Percentiles rank a stretch among this genome's conserved stretches.
Evolutionary conservation across 768 basidiomycete genomes (phyloP).

Genomic region (Glaciozyma martinii): DNA sequence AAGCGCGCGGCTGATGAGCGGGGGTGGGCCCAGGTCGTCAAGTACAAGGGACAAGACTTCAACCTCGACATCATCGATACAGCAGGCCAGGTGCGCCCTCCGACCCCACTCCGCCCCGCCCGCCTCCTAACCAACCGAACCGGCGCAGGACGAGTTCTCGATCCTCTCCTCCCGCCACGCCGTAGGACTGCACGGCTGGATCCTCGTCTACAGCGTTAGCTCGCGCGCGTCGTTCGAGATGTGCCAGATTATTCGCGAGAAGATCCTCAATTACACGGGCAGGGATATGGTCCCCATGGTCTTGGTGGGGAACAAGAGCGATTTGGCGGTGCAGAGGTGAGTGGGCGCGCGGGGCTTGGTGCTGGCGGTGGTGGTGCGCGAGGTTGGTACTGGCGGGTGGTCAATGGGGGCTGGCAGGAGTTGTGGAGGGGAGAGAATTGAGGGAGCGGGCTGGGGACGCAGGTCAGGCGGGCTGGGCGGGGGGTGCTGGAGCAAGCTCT

Average conservation of each 20-base stretch:
- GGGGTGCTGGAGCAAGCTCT: too few relatives aligned
- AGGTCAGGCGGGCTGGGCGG: too few relatives aligned
- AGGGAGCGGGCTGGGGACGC: too few relatives aligned
- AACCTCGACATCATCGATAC: conserved; percentile 97
- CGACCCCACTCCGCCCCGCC: background rate
- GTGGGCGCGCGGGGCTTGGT: background rate
- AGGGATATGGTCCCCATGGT: conserved; percentile 79
- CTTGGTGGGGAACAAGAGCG: conserved; percentile 85
- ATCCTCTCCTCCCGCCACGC: conserved; percentile 88
- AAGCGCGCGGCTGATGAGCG: background rate
- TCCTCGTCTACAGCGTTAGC: conserved; percentile 91
- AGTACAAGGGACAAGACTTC: conserved; percentile 80
- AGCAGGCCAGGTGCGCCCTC: conserved; percentile 71
- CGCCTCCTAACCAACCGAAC: conserved; percentile 6
- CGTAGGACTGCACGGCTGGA: conserved; percentile 82
- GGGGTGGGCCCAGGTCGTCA: conserved; percentile 45
- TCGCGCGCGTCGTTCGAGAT: conserved; percentile 86
- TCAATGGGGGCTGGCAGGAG: too few relatives aligned
- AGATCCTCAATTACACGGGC: conserved; percentile 81
- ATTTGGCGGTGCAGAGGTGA: conserved; percentile 61
- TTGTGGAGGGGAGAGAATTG: background rate
- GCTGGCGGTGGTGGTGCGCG: background rate
- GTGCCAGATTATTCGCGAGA: conserved; percentile 86
- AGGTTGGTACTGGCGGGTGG: background rate
- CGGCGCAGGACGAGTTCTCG: conserved; percentile 78